Evolutionary conservation across 192 early-diverging fungal genomes (phyloP).

Genomic region (Phycomyces blakesleeanus): DNA sequence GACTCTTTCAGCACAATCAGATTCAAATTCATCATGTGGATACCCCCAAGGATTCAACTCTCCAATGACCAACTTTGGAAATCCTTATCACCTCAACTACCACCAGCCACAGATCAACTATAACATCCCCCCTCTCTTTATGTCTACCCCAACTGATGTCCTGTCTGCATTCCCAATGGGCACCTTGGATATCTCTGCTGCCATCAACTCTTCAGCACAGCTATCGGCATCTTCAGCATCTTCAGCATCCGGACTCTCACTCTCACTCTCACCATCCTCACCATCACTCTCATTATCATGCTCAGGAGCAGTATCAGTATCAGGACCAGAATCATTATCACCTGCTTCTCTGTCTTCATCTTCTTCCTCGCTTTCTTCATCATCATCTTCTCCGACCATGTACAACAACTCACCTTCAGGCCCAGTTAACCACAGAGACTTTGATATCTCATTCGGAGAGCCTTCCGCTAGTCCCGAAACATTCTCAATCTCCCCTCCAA

Average conservation of each 20-base stretch:
- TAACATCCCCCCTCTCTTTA: not conserved
- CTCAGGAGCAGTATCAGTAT: too few relatives aligned
- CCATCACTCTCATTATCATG: too few relatives aligned
- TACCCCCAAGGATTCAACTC: slow-evolving; percentile 3
- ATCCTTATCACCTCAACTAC: not conserved
- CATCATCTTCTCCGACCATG: too few relatives aligned
- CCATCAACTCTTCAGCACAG: not conserved
- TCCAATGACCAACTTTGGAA: slow-evolving; percentile 1
- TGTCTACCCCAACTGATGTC: not conserved
- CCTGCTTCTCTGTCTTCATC: too few relatives aligned
- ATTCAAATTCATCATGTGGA: slow-evolving; percentile 1
- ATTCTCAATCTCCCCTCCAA: slow-evolving; percentile 21
- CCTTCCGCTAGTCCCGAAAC: slow-evolving; percentile 7
- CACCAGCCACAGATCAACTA: not conserved
- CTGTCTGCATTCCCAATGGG: not conserved
- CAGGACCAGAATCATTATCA: too few relatives aligned
- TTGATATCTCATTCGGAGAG: not conserved
- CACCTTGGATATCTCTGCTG: not conserved
- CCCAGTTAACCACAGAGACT: not conserved
- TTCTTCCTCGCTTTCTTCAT: too few relatives aligned
- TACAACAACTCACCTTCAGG: too few relatives aligned
- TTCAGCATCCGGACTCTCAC: too few relatives aligned
- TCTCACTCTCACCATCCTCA: too few relatives aligned
- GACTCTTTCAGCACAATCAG: too few relatives aligned
- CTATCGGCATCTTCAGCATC: not conserved